phyloP scores from a whole-genome alignment of 164 flowering plant genomes.

The Tinospora cordifolia region DNA sequence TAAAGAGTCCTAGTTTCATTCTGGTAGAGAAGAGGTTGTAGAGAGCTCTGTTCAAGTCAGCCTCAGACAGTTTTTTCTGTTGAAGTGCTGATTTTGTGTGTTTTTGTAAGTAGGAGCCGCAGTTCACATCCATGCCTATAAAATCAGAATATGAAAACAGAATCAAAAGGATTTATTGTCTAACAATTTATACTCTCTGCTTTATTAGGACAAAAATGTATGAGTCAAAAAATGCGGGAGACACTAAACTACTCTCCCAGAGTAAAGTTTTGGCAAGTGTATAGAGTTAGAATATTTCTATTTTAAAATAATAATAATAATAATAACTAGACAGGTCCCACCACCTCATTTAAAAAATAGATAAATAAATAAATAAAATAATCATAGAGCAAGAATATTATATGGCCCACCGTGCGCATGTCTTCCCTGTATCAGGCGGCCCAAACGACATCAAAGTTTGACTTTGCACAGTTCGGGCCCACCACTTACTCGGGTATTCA shows the following conservation, averaged over 20 bases:
- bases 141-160: background rate
- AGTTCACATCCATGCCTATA: slow-evolving; percentile 84
- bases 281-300: too few species aligned
- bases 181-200: too few species aligned
- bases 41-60: slow-evolving; percentile 65
- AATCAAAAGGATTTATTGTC: background rate
- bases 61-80: slow-evolving; percentile 35
- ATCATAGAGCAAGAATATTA: background rate
- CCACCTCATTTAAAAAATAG: too few species aligned
- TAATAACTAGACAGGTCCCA: too few species aligned
- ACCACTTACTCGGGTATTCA: background rate
- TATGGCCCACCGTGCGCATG: too few species aligned
- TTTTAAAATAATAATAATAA: too few species aligned
- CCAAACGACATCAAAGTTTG: background rate
- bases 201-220: too few species aligned
- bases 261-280: too few species aligned
- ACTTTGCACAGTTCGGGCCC: background rate
- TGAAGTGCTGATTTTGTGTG: slow-evolving; percentile 59
- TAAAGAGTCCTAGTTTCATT: slow-evolving; percentile 77
- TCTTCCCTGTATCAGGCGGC: background rate
- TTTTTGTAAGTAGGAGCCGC: slow-evolving; percentile 50
- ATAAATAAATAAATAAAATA: too few species aligned
- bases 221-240: too few species aligned
- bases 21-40: slow-evolving; percentile 61
- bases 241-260: too few species aligned